Conservation (phyloP, 2,329 filamentous ascomycete genomes). For the Plenodomus biglobosus region DNA sequence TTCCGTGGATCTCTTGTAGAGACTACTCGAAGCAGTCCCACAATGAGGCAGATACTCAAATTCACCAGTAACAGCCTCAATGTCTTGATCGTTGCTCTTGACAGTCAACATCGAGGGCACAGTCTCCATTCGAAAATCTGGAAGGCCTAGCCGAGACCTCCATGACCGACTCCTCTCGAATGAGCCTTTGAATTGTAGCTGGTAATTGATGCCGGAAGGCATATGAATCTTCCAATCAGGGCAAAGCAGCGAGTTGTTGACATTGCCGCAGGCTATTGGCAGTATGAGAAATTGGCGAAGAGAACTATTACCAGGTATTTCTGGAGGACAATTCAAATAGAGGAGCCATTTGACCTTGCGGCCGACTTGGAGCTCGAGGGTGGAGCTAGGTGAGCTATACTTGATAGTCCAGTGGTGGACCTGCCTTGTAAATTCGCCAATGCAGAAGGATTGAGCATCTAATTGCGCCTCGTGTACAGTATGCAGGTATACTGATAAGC, state of each 20-base stretch:
- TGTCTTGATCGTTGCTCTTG: slow-evolving; percentile 27
- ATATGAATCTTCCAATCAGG: slow-evolving; percentile 28
- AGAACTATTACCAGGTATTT: slow-evolving; percentile 43
- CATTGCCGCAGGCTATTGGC: slow-evolving; percentile 24
- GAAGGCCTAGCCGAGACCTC: slow-evolving; percentile 41
- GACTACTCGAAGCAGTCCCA: slow-evolving; percentile 57
- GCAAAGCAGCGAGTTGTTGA: slow-evolving; percentile 14
- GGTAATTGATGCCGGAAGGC: slow-evolving; percentile 9
- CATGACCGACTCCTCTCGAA: slow-evolving; percentile 35
- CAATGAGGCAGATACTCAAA: slow-evolving; percentile 59
- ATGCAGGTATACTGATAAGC: slow-evolving; percentile 7
- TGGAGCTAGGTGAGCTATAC: slow-evolving; percentile 46
- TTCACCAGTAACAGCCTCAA: slow-evolving; percentile 49
- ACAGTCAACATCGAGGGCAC: slow-evolving; percentile 52
- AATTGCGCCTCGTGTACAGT: slow-evolving; percentile 13
- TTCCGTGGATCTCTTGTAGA: slow-evolving; percentile 52
- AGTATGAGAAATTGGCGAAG: slow-evolving; percentile 46
- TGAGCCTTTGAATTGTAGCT: slow-evolving; percentile 24
- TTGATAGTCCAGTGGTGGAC: slow-evolving; percentile 47
- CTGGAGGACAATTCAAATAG: slow-evolving; percentile 46
- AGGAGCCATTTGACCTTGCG: slow-evolving; percentile 49
- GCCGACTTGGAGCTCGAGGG: slow-evolving; percentile 48
- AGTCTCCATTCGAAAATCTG: slow-evolving; percentile 44
- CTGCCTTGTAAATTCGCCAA: slow-evolving; percentile 20
- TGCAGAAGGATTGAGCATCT: slow-evolving; percentile 11